These are phyloP conservation scores for Cylindrodendrum hubeiense DNA, from an alignment of 2,329 filamentous ascomycete genomes.

Conservation along the genomic window DNA sequence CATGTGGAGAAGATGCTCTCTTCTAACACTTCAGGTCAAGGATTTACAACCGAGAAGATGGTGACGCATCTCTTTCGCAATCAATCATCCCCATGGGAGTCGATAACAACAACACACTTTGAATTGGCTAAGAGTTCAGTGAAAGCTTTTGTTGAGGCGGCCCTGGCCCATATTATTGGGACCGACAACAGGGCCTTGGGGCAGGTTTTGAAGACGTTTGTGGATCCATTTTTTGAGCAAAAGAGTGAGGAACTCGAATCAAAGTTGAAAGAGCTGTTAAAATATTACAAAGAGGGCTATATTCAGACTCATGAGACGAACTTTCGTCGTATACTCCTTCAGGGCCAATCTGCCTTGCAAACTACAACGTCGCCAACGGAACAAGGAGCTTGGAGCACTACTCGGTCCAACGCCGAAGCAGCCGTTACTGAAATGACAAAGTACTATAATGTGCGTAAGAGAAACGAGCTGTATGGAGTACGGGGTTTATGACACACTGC, in stretches of 20 bases:
- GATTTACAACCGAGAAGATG: background rate
- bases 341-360: background rate
- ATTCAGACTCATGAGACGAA: slow-evolving; percentile 7
- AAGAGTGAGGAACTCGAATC: background rate
- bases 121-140: slow-evolving; percentile 2
- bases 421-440: slow-evolving; percentile 2
- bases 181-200: background rate
- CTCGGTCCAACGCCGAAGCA: slow-evolving; percentile 6
- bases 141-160: slow-evolving; percentile 10
- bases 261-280: slow-evolving; percentile 9
- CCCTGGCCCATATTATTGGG: slow-evolving; percentile 5
- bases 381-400: background rate
- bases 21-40: background rate
- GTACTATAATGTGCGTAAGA: slow-evolving; percentile 9
- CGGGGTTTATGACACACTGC: background rate
- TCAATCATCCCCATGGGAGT: slow-evolving; percentile 12
- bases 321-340: background rate
- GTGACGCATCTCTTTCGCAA: slow-evolving; percentile 13
- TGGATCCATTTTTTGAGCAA: slow-evolving; percentile 12
- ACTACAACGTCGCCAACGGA: background rate
- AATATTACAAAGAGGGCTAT: slow-evolving; percentile 1
- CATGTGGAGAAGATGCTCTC: slow-evolving; percentile 5
- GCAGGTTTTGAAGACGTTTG: slow-evolving; percentile 1
- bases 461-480: background rate
- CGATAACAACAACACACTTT: slow-evolving; percentile 13